Base-by-base conservation (phyloP, 2,329 filamentous ascomycete species). In the Metarhizium rileyi region DNA sequence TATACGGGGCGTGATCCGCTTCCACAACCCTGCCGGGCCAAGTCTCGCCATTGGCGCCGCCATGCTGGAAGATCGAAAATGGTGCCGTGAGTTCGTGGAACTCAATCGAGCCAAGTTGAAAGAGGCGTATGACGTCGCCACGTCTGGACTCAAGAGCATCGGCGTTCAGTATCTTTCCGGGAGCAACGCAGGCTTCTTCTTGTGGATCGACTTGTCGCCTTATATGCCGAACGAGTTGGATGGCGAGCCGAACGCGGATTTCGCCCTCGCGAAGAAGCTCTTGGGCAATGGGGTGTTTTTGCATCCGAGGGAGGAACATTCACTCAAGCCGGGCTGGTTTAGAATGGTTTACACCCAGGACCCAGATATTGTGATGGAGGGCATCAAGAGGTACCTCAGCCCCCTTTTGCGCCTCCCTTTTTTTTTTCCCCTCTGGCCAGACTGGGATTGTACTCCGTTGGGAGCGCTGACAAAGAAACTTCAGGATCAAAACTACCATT, bases 171-270 rank as follows among this genome's bases (percentile, higher is more conserved):
- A 75, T 51, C 46, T 69, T n/a, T 46, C 51, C 1, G 62, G 62
- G 64, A 67, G 66, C n/a, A 80, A 80, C 52, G 77, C 77, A 0
- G 77, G 74, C 0, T 79, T 81, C 56, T 82, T 81, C 56, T 53
- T 81, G 2, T 81, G 72, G 67, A 59, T 77, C 2, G 69, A 81
- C 56, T 56, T 82, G 16, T 70, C 69, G 1, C 66, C 67, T 0
- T 73, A 67, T 50, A 57, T 78, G 33, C 61, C 66, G 1, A 53
- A 50, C 2, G 52, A 63, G 2, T 49, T 53, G 4, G 52, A 57
- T 12, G 59, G 61, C 22, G 62, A 63, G 33, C 56, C 56, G 43
- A 66, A 69, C 45, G 57, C 64, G 1, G 73, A 78, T 54, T 72
- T 71, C 53, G 63, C 59, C 12, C 57, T 80, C 12, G 69, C 70